Evolutionary conservation across 495 filamentous ascomycete genomes (phyloP).

Genomic region (Xylaria acuta): DNA sequence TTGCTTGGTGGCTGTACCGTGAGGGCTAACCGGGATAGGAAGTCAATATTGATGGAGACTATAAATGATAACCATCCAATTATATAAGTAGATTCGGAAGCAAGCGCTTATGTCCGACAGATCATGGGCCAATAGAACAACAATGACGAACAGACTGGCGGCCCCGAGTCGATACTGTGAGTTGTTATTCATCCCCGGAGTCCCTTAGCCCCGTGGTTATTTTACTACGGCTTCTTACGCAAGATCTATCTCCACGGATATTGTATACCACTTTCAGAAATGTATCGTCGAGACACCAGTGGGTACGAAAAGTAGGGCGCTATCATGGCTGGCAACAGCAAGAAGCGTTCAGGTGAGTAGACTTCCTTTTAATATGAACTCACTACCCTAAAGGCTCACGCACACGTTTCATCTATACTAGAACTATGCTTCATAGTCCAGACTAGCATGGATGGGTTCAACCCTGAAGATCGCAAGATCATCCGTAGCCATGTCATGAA

Average conservation of each 20-base stretch:
- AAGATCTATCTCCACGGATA: neutral
- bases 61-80: neutral
- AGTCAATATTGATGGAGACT: neutral
- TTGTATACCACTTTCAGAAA: neutral
- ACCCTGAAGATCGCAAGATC: constrained; percentile 47
- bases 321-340: neutral
- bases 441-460: constrained; percentile 25
- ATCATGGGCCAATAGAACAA: neutral
- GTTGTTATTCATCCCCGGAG: neutral
- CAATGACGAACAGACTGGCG: neutral
- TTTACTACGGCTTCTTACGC: neutral
- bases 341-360: neutral
- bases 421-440: neutral
- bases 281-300: neutral
- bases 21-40: neutral
- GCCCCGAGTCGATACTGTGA: neutral
- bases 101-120: neutral
- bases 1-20: neutral
- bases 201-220: neutral
- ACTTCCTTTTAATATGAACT: neutral
- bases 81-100: neutral
- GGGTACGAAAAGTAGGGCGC: neutral
- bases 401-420: neutral
- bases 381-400: neutral
- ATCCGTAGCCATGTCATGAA: constrained; percentile 59